Base-by-base conservation (phyloP, 305 asterid genomes). In the Fraxinus albicans region DNA sequence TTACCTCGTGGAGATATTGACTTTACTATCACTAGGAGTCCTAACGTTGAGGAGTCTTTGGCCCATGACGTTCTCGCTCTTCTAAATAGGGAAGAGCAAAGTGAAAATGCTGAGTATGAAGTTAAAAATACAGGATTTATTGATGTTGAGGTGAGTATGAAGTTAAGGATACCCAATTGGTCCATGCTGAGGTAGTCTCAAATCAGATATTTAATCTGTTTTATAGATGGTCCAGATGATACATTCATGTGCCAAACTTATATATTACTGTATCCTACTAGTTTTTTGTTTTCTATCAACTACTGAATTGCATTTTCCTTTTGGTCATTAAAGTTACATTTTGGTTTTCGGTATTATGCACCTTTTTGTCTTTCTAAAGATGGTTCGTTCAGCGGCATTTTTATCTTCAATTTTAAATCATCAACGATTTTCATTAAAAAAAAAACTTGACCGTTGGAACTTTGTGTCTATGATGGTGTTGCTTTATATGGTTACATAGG, bases 1-100 rank as follows among this genome's bases (percentile, higher is more conserved):
- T 90, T 95, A 77, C 99, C 99, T 23, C 97, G 91, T 36, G 99
- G 98, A 78, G 99, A 96, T 88, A 96, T 96, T 73, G 99, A 96
- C 86, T 79, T 95, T 81, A 95, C 99, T 8, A 86, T 85, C 85
- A 85, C 93, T 72, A 85, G 86, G 85, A 88, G 86, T 85, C 89
- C 91, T 69, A 77, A 60, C 38, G 80, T 85, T 40, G 97, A 87
- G 67, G 95, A 87, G 44, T 85, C 89, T 76, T 87, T 94, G 86
- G 90, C 91, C 42, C 87, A 80, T 63, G 93, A 91, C 42, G 93
- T 96, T 86, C 89, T 93, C 69, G 90, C 91, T 82, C 87, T 96
- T 81, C 86, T 96, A 21, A 87, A 84, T 86, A 89, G 76, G 17
- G 97, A 93, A 87, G 97, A 93, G 88, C 87, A 73, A 77, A 89